These are phyloP conservation scores for Talaromyces piceae DNA, from an alignment of 2,329 filamentous ascomycete genomes.

Conservation along the genomic window DNA sequence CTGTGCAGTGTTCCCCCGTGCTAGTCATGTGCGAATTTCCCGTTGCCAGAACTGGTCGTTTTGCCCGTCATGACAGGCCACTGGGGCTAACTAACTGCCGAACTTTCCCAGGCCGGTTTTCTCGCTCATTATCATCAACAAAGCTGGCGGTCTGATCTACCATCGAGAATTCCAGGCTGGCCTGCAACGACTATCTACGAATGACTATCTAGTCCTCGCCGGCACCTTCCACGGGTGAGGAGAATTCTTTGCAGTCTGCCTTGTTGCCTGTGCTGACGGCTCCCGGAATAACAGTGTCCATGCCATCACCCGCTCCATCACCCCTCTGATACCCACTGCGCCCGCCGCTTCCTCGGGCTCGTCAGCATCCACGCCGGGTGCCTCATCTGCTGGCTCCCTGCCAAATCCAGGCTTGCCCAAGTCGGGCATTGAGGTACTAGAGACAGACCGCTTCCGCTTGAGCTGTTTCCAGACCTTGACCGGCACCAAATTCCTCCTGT, in stretches of 20 bases:
- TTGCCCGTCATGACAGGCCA: background rate
- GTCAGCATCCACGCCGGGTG: conserved; percentile 16
- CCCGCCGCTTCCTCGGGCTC: conserved; percentile 26
- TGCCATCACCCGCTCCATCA: conserved; percentile 54
- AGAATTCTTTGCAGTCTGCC: background rate
- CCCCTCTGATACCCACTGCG: conserved; percentile 33
- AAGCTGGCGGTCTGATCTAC: conserved; percentile 93
- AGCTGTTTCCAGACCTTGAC: conserved; percentile 95
- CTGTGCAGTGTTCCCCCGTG: background rate
- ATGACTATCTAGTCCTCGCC: conserved; percentile 93
- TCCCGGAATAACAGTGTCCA: conserved; percentile 44
- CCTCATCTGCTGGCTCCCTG: conserved; percentile 19
- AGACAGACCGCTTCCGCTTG: conserved; percentile 88
- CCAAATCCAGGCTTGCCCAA: conserved; percentile 26
- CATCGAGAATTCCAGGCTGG: conserved; percentile 87
- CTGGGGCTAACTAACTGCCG: background rate
- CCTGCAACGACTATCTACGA: conserved; percentile 81
- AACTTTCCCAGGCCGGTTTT: conserved; percentile 76
- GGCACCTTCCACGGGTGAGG: conserved; percentile 90
- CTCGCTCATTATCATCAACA: conserved; percentile 95
- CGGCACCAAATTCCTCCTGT: conserved; percentile 89
- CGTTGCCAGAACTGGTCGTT: background rate
- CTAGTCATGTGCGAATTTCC: background rate
- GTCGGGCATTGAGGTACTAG: conserved; percentile 80
- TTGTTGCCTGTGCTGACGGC: conserved; percentile 1